These are phyloP conservation scores for Leersia perrieri DNA, from an alignment of 176 grass and related monocot species.

Conservation along the genomic window DNA sequence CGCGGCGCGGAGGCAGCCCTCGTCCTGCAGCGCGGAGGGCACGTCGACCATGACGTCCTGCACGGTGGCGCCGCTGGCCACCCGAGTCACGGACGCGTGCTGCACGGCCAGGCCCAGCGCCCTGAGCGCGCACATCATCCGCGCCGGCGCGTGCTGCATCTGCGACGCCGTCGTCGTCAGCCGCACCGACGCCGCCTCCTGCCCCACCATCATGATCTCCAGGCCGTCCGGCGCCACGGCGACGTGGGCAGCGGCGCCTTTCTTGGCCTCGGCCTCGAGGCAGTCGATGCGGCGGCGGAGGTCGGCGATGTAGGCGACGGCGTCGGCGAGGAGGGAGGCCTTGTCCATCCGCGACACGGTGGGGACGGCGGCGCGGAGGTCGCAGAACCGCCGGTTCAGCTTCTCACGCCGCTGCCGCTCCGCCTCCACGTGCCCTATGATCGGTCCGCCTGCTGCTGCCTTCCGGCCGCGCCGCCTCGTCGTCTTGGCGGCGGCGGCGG, in stretches of 20 bases:
- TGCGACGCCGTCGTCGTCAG: not conserved
- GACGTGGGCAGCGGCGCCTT: too few relatives aligned
- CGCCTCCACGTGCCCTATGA: slow-evolving; percentile 48
- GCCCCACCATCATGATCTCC: slow-evolving; percentile 32
- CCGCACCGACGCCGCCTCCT: slow-evolving; percentile 9
- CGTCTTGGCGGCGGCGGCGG: not conserved
- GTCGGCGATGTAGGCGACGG: slow-evolving; percentile 50
- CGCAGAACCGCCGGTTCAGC: slow-evolving; percentile 59
- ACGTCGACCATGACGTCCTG: slow-evolving; percentile 52
- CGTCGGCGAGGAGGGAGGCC: slow-evolving; percentile 60
- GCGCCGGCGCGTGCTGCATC: slow-evolving; percentile 27
- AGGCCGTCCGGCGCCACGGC: not conserved
- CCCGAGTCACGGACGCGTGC: slow-evolving; percentile 44
- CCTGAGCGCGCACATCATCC: slow-evolving; percentile 42
- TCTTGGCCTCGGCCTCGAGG: slow-evolving; percentile 37
- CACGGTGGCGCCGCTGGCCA: slow-evolving; percentile 36
- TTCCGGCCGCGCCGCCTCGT: slow-evolving; percentile 7
- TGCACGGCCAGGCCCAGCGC: slow-evolving; percentile 39
- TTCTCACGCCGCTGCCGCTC: slow-evolving; percentile 59
- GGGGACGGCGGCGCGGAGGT: slow-evolving; percentile 58
- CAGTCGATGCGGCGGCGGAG: slow-evolving; percentile 30
- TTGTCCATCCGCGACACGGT: slow-evolving; percentile 67
- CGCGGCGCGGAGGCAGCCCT: slow-evolving; percentile 19
- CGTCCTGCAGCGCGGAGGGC: slow-evolving; percentile 27
- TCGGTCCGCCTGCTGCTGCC: not conserved